Evolutionary conservation across 2,329 filamentous ascomycete species (phyloP), one percentile per base, ranked within the genome.

Genomic region (Colletotrichum musae): DNA sequence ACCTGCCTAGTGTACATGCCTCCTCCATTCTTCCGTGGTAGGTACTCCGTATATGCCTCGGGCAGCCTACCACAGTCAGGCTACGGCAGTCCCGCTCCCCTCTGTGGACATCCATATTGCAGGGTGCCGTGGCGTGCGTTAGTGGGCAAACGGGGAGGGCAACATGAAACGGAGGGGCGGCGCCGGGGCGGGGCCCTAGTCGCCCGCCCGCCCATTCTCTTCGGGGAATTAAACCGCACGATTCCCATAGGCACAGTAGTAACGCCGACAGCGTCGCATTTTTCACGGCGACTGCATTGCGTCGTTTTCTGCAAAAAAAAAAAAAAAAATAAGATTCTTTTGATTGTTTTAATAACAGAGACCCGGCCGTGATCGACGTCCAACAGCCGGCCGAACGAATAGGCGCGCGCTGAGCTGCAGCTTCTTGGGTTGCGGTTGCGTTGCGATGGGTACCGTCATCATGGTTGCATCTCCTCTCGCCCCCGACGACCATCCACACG

Each of bases 61-160:
- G 21, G 21, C 21, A 24, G 21, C 21, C 32, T 36, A 32, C 28
- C 28, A 36, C 32, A 36, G 32, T 36, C 32, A 10, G 32, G 32
- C 32, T 36, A 36, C 32, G 32, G 32, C 32, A 36, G 32, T 36
- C 32, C 32, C 32, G 32, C 32, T 10, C 32, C 10, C 32, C 32
- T 36, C 32, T 36, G 32, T 36, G 32, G 32, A 26, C 43, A 58
- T 58, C 39, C 52, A 52, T 62, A 70, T 70, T 70, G 68, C 68
- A 70, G 68, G 68, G 61, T 48, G 61, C 28, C 36, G 67, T 70
- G 68, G 68, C 68, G 56, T 70, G 64, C 68, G 45, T 53, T 70
- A 68, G 68, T 32, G 57, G 58, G 58, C 24, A 68, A 70, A 58
- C 64, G 68, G 58, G 18, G 64, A 67, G 32, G 57, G 53, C 32